Evolutionary conservation across 148 eudicot species (phyloP).

Genomic region (Rhododendron mucronatum): DNA sequence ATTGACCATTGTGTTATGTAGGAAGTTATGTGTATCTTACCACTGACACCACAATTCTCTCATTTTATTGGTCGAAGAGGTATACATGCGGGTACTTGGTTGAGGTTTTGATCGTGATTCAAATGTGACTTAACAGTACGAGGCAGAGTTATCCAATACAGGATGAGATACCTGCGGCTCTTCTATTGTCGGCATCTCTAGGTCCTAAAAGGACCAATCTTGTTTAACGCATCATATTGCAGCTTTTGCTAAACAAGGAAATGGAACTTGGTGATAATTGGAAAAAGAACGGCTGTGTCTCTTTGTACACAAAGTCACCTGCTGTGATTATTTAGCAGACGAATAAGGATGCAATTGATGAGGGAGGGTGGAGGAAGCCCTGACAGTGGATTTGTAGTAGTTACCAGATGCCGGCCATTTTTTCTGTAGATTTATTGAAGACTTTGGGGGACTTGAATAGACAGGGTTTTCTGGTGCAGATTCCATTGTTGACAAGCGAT

Average conservation of each 20-base stretch:
- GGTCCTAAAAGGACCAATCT: not conserved
- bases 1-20: not conserved
- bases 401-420: not conserved
- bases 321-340: not conserved
- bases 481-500: not conserved
- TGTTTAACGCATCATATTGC: not conserved
- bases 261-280: not conserved
- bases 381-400: not conserved
- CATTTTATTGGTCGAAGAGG: not conserved
- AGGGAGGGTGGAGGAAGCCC: not conserved
- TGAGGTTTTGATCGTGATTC: not conserved
- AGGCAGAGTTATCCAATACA: not conserved
- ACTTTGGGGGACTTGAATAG: not conserved
- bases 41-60: not conserved
- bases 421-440: not conserved
- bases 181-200: not conserved
- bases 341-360: not conserved
- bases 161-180: not conserved
- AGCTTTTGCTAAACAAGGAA: not conserved
- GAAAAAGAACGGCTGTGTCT: not conserved
- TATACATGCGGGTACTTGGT: not conserved
- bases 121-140: not conserved
- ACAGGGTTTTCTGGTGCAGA: not conserved
- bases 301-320: not conserved
- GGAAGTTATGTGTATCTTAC: not conserved